These are phyloP conservation scores for Boletus insuetus DNA, from an alignment of 768 basidiomycete genomes.

Conservation along the genomic window DNA sequence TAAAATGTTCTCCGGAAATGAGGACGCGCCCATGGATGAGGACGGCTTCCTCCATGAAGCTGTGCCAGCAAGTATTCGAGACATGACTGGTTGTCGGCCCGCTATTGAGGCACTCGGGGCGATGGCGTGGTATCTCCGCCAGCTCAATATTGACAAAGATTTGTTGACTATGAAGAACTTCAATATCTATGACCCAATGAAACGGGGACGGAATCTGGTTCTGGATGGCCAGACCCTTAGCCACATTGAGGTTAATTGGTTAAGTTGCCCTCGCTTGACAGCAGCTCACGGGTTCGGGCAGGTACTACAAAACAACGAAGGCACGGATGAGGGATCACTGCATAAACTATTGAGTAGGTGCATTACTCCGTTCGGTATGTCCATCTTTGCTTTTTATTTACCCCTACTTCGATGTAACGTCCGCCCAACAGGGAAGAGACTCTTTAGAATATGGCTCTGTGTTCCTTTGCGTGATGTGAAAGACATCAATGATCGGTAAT, in stretches of 20 bases:
- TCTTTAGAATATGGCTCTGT: slow-evolving; percentile 97
- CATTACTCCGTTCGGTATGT: slow-evolving; percentile 83
- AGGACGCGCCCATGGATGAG: slow-evolving; percentile 46
- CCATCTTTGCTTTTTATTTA: slow-evolving; percentile 6
- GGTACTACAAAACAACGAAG: slow-evolving; percentile 91
- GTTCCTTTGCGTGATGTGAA: slow-evolving; percentile 79
- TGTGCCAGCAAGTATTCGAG: slow-evolving; percentile 71
- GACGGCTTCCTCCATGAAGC: slow-evolving; percentile 34
- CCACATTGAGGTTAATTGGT: slow-evolving; percentile 76
- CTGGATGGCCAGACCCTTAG: slow-evolving; percentile 94
- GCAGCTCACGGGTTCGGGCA: slow-evolving; percentile 24
- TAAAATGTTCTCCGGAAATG: slow-evolving; percentile 54
- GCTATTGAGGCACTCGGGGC: slow-evolving; percentile 87
- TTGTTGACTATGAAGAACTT: slow-evolving; percentile 96
- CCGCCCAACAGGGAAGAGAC: slow-evolving; percentile 69
- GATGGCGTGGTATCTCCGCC: slow-evolving; percentile 92
- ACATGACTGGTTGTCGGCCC: slow-evolving; percentile 59
- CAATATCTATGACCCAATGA: slow-evolving; percentile 96
- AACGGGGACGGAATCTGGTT: slow-evolving; percentile 77
- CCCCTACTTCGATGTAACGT: slow-evolving; percentile 6
- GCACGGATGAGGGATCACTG: slow-evolving; percentile 87
- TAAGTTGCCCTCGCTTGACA: not conserved
- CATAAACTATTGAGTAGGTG: slow-evolving; percentile 80
- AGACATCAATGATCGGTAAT: slow-evolving; percentile 87
- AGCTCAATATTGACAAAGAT: slow-evolving; percentile 94